Percentiles rank a stretch among this genome's conserved stretches.
These are phyloP conservation scores for Aspergillus sp. DNA, from an alignment of 2,329 filamentous ascomycete genomes.

Conservation along the genomic window DNA sequence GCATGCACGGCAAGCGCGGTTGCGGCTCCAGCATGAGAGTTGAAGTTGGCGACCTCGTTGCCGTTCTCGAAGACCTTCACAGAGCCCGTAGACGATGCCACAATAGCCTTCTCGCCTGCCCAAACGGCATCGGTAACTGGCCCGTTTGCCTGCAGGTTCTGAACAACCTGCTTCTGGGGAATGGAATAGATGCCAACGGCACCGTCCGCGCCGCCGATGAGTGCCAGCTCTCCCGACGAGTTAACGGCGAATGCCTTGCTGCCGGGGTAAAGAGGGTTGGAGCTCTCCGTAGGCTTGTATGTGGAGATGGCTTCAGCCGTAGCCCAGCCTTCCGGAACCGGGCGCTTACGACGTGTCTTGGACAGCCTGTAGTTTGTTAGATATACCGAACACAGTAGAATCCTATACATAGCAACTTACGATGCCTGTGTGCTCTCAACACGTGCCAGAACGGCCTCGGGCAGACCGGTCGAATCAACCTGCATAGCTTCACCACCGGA, in stretches of 20 bases:
- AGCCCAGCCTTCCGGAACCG: conserved; percentile 82
- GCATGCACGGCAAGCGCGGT: conserved; percentile 81
- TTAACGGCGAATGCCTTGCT: conserved; percentile 61
- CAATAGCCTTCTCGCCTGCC: conserved; percentile 66
- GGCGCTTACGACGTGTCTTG: conserved; percentile 84
- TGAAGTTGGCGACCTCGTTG: conserved; percentile 67
- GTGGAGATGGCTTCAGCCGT: conserved; percentile 69
- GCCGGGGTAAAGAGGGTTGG: conserved; percentile 62
- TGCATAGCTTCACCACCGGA: conserved; percentile 80
- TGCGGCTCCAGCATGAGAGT: conserved; percentile 79
- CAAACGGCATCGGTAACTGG: conserved; percentile 66
- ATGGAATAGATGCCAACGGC: conserved; percentile 78
- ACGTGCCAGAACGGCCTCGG: conserved; percentile 68
- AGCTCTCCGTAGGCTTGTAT: conserved; percentile 57
- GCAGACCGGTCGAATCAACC: conserved; percentile 77
- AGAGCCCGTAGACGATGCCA: conserved; percentile 73
- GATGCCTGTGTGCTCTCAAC: conserved; percentile 79
- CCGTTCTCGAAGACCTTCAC: conserved; percentile 80
- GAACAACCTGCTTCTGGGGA: conserved; percentile 71
- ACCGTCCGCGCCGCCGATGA: conserved; percentile 75
- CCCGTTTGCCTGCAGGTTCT: conserved; percentile 64
- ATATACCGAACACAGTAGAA: conserved; percentile 14
- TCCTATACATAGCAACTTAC: conserved; percentile 55
- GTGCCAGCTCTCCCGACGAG: conserved; percentile 64
- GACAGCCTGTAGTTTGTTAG: conserved; percentile 64